Evolutionary conservation across 2,329 filamentous ascomycete species (phyloP), one percentile per base, ranked within the genome.

Genomic region (Fusarium burgessii): DNA sequence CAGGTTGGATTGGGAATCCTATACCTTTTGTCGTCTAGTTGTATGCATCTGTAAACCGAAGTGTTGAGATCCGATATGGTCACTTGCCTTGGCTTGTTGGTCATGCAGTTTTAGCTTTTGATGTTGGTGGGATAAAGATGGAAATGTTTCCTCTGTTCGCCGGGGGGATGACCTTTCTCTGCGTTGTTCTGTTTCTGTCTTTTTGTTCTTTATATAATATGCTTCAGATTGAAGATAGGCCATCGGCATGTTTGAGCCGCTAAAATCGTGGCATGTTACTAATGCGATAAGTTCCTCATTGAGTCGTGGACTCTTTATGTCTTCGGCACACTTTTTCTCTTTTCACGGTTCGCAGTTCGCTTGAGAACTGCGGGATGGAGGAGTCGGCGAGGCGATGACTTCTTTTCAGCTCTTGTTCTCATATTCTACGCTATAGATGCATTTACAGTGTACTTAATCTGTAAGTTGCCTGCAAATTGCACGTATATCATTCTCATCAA

Each of bases 351-450:
- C 20, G 70, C 61, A 17, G 79, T 83, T 7, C 78, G 82, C 2
- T 56, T 82, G 18, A 79, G 80, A 4, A 80, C 79, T 0, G 81
- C 82, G 3, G 82, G 82, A 4, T 54, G 78, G 32, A 74, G 77
- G n/a, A 77, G 80, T 2, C 71, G 83, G 6, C 76, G 79, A 25
- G 79, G 81, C 9, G 82, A 84, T 64, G 81, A 83, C 56, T 78
- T 79, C 14, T 77, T 83, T 33, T 74, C 78, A 1, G n/a, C 80
- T 14, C 55, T 80, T 2, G 80, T 82, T 7, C 41, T 78, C 1
- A 64, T 77, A 18, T 79, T 80, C 43, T 82, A 80, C 45, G 76
- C 77, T 1, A 71, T 79, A 6, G 81, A 82, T 60, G 79, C 78
- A 2, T 76, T 76, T 9, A 79, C 78, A 2, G 80, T 82, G 1